These are phyloP conservation scores for Haplosporangium gracile DNA, from an alignment of 192 early-diverging fungal species.

Conservation along the genomic window DNA sequence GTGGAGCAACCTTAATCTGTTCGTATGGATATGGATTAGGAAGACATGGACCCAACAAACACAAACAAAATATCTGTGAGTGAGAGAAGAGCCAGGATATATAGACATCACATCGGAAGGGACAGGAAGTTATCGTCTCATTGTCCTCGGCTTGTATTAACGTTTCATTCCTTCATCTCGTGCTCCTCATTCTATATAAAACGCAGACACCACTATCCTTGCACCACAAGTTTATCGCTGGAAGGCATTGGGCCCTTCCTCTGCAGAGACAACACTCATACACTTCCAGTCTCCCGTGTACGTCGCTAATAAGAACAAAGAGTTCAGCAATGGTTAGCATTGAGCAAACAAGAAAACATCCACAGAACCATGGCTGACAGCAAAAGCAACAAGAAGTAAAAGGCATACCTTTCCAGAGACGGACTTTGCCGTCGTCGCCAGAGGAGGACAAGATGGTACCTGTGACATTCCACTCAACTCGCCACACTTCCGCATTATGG, in stretches of 20 bases:
- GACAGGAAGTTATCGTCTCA: conserved; percentile 11
- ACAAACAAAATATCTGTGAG: background rate
- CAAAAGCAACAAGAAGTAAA: background rate
- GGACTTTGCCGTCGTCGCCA: conserved; percentile 87
- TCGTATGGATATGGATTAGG: background rate
- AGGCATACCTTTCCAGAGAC: conserved; percentile 80
- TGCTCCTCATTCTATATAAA: background rate
- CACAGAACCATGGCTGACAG: background rate
- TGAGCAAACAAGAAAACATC: background rate
- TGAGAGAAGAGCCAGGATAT: background rate
- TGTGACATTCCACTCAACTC: conserved; percentile 89
- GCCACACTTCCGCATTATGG: conserved; percentile 82
- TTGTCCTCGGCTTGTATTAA: too few species aligned
- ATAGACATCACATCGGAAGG: conserved; percentile 24
- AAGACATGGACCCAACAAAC: background rate
- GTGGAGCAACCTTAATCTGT: conserved; percentile 1
- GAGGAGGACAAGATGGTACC: conserved; percentile 84
- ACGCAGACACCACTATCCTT: background rate
- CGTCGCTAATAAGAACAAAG: conserved; percentile 20
- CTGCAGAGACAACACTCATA: conserved; percentile 71
- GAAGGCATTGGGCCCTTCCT: conserved; percentile 52
- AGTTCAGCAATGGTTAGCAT: background rate
- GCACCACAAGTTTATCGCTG: background rate
- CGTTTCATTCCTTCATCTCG: too few species aligned
- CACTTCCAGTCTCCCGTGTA: conserved; percentile 71